Conservation (phyloP, 441 rosid species). For the Erysimum cheiri region DNA sequence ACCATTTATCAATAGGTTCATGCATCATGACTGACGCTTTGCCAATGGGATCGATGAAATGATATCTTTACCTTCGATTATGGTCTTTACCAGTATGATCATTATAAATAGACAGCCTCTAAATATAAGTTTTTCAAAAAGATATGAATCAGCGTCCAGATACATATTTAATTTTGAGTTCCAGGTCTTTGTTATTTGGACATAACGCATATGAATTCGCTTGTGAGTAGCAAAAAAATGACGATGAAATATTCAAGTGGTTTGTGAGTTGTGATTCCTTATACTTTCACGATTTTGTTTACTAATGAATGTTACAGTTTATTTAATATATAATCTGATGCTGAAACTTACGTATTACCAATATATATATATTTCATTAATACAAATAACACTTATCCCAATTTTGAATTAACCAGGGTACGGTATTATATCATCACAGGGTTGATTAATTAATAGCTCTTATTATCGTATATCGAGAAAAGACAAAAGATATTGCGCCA, state of each 20-base stretch:
- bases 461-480: background rate
- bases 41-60: no score
- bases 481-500: background rate
- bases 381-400: background rate
- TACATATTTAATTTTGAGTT: no score
- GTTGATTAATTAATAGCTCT: background rate
- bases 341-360: background rate
- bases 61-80: no score
- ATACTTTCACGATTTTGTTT: background rate
- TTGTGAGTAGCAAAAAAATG: background rate
- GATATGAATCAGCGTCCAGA: no score
- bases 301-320: background rate
- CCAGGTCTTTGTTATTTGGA: no score
- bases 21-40: no score
- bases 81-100: no score
- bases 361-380: background rate
- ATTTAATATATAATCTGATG: background rate
- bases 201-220: background rate
- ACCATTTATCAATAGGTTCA: no score
- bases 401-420: no score
- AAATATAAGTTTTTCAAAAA: no score
- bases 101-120: no score
- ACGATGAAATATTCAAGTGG: background rate
- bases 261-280: background rate
- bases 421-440: background rate